phyloP scores from a whole-genome alignment of 257 asterid species.

The Solanum paucissectum region DNA sequence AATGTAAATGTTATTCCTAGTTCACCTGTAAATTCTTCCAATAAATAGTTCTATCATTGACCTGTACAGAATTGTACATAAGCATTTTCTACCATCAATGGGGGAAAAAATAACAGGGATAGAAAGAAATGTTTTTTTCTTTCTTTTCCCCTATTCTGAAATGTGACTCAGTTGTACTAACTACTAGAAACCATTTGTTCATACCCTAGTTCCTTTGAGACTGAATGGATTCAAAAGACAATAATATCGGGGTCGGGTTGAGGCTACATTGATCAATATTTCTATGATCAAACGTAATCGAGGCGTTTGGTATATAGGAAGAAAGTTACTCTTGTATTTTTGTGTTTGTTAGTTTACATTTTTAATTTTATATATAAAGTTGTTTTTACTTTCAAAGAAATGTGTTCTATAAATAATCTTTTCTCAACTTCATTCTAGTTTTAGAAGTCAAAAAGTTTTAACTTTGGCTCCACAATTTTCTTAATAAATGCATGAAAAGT shows the following conservation, averaged over 20 bases:
- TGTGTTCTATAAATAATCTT: too few relatives aligned
- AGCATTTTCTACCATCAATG: background rate
- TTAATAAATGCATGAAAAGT: background rate
- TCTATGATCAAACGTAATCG: too few relatives aligned
- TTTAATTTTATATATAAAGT: too few relatives aligned
- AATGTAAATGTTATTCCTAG: conserved; percentile 19
- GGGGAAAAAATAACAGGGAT: background rate
- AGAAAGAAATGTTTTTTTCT: background rate
- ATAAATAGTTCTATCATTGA: conserved; percentile 5
- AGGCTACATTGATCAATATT: too few relatives aligned
- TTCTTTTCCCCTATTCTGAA: background rate
- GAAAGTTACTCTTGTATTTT: too few relatives aligned
- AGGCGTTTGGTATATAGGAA: too few relatives aligned
- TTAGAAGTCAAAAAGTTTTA: too few relatives aligned
- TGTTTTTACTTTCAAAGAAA: too few relatives aligned
- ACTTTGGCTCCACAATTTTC: background rate
- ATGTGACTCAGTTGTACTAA: background rate
- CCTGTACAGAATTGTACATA: conserved; percentile 8
- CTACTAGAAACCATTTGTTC: background rate
- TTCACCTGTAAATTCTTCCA: conserved; percentile 31
- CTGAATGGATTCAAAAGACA: too few relatives aligned
- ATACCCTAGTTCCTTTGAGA: background rate
- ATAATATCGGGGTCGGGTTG: too few relatives aligned
- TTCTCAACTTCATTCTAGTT: too few relatives aligned
- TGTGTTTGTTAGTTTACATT: too few relatives aligned